These are phyloP conservation scores for Mrakia blollopis DNA, from an alignment of 768 basidiomycete species.

Conservation along the genomic window DNA sequence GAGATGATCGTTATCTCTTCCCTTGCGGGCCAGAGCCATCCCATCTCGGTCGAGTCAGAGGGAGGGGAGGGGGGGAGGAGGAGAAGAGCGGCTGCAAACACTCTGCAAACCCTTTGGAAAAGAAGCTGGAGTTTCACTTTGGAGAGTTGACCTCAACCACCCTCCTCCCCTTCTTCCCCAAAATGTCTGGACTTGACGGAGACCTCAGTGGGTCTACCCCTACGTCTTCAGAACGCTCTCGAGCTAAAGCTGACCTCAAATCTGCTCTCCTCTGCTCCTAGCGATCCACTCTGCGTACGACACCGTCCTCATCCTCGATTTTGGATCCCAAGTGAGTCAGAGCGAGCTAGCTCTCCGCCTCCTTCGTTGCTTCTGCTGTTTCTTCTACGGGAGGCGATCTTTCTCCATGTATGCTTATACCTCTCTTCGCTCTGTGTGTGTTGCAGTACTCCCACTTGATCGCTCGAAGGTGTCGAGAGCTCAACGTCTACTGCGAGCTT, in stretches of 20 bases:
- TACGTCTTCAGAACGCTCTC: too few relatives aligned
- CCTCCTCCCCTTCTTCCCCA: not conserved
- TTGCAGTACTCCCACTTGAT: slow-evolving; percentile 91
- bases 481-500: slow-evolving; percentile 94
- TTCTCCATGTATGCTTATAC: not conserved
- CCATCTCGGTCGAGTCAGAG: too few relatives aligned
- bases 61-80: too few relatives aligned
- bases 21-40: too few relatives aligned
- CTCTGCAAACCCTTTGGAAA: too few relatives aligned
- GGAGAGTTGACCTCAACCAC: not conserved
- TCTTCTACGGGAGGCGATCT: not conserved
- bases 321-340: slow-evolving; percentile 78
- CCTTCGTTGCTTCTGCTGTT: not conserved
- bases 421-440: not conserved
- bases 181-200: slow-evolving; percentile 18
- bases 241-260: not conserved
- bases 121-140: too few relatives aligned
- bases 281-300: slow-evolving; percentile 95
- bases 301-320: slow-evolving; percentile 92
- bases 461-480: slow-evolving; percentile 92
- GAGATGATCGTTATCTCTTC: too few relatives aligned
- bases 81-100: too few relatives aligned
- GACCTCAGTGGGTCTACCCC: slow-evolving; percentile 13
- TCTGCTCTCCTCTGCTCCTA: not conserved
- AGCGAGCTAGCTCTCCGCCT: too few relatives aligned